Evolutionary conservation across 2,329 filamentous ascomycete species (phyloP), one percentile per base, ranked within the genome.

Genomic region (Aspergillus brunneoviolaceus): DNA sequence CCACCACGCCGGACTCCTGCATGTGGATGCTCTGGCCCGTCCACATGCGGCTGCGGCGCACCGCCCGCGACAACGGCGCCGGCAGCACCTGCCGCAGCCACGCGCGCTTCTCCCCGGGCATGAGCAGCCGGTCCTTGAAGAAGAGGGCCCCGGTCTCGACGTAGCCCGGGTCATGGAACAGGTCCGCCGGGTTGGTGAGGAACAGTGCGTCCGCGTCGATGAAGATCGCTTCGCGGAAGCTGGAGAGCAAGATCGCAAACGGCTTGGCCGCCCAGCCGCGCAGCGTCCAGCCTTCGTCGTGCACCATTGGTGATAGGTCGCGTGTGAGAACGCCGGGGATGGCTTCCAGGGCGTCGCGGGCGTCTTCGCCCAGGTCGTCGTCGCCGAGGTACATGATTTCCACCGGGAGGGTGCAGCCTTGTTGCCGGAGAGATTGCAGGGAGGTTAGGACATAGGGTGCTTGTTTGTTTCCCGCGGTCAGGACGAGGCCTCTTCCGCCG

Each of bases 211-310:
- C 80, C 0, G 79, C 79, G 59, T 81, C 79, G 60, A 82, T 78
- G 61, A 82, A 79, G 48, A 81, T 78, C 57, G 75, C 75, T 65
- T 82, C 79, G 5, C 78, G 77, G 68, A 81, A 82, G 31, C 76
- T 79, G 1, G 78, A 80, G 60, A 80, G 65, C 4, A 82, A 67
- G 21, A 80, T 79, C 1, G 79, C 79, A 50, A 79, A 81, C 0
- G 80, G 78, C 60, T 82, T 82, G 27, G 75, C 77, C 0, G 79
- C 79, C 78, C 79, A 81, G 5, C 79, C 79, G 10, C 71, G 74
- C 47, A 81, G 65, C 39, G 70, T 72, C 79, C 79, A 82, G 21
- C 79, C 79, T 27, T 71, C 68, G 42, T 80, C 78, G 33, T 76
- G 72, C 6, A 81, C 74, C 77, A 81, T 81, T 31, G 73, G 72